Evolutionary conservation across 345 rosid genomes (phyloP), one percentile per base, ranked within the genome.

Genomic region (Moricandia moricandioides): DNA sequence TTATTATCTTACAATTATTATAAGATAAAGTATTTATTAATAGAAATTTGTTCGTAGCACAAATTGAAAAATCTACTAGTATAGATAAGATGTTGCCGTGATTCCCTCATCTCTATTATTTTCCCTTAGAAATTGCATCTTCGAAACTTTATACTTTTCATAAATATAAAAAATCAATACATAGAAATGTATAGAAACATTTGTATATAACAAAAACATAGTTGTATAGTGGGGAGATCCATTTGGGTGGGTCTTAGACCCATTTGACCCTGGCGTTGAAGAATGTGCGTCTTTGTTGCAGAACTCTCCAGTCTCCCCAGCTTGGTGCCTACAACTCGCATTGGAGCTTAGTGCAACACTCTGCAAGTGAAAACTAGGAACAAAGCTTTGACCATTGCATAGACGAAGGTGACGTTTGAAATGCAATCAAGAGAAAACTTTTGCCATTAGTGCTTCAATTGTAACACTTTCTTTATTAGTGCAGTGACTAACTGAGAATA

Each of bases 221-320:
- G 40, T 35, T 2, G 24, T 21, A 35, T 35, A 35, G 8, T 35
- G 40, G 40, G 40, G 10, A 35, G 40, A 35, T 35, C 40, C 45
- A 39, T 39, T 39, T 39, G 45, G 12, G 31, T 29, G 31, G 31
- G 31, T 29, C 31, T 29, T 3, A 29, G 1, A 21, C 24, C 93
- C 95, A 90, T 83, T 88, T 88, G 70, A 92, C 79, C 27, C 76
- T 81, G 14, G 88, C 88, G 12, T 88, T 79, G 0, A 90, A 78
- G 79, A 90, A 93, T 59, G 73, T 83, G 26, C 93, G 87, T 58
- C 27, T 57, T 51, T 77, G 87, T 62, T 70, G 77, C 58, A 83
- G 70, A 39, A 65, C 61, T 77, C 78, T 76, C 10, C 57, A 64
- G 57, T 77, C 78, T 76, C 10, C 57, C 77, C 17, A 82, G 60